Evolutionary conservation across 805 yeast species (phyloP), one percentile per base, ranked within the genome.

Genomic region (Scheffersomyces stipitis): DNA sequence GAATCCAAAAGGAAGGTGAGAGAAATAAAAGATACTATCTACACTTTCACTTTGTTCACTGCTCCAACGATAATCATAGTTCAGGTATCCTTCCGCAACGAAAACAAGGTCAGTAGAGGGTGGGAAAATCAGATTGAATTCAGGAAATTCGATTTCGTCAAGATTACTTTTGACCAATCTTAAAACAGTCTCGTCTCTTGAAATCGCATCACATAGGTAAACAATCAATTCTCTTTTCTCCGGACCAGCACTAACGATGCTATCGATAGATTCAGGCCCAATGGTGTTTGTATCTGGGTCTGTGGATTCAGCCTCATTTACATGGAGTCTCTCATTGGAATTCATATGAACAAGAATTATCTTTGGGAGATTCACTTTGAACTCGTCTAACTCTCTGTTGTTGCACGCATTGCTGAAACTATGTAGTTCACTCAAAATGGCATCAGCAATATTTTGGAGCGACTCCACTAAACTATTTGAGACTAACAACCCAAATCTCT

Each of bases 381-480:
- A 4, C 23, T 20, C 20, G 40, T 30, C 14, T 15, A 44, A 26
- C 12, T 46, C 48, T 18, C 28, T 31, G 7, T 41, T 34, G n/a
- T 36, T 33, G 35, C 46, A 45, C 10, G 13, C 22, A 28, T 42
- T 39, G 9, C 40, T 42, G 33, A 54, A 46, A 6, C 51, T 31
- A 22, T 41, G 38, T 12, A 57, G 40, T 34, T 53, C 59, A 31
- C 42, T 47, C 14, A 42, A 30, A 7, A 54, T 45, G 5, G 57
- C 42, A 14, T 46, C 45, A 6, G 42, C 41, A 3, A 57, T 40
- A 6, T 31, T 15, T 14, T 40, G 46, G 16, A 57, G 18, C 12
- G 31, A 30, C 15, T 34, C 41, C 9, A 29, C 26, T 17, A 30
- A 8, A 7, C 23, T 31, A 9, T 28, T 33, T 64, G 64, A 59